Conservation (phyloP, 305 asterid genomes). For the Withania somnifera region DNA sequence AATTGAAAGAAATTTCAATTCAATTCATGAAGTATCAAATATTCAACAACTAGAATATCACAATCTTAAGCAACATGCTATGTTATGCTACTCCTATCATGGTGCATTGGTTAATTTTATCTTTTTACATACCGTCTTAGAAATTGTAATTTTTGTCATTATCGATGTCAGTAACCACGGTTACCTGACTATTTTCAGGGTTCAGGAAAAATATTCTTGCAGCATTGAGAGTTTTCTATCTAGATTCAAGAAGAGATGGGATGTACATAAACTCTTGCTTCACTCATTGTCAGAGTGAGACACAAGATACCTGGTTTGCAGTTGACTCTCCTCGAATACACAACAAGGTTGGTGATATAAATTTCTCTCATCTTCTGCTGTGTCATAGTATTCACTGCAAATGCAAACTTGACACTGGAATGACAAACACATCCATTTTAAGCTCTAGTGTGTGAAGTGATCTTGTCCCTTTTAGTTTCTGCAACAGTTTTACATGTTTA, state of each 20-base stretch:
- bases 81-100: not conserved
- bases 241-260: conserved; percentile 64
- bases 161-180: not conserved
- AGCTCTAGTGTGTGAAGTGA: not conserved
- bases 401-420: not conserved
- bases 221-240: conserved; percentile 38
- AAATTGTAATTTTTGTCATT: not conserved
- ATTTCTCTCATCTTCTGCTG: not conserved
- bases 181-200: conserved; percentile 26
- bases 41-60: not conserved
- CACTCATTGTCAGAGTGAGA: conserved; percentile 89
- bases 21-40: not conserved
- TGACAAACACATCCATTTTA: not conserved
- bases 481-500: not conserved
- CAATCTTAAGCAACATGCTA: not conserved
- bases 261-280: conserved; percentile 85
- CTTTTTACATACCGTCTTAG: not conserved
- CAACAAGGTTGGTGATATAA: conserved; percentile 44
- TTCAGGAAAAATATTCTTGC: conserved; percentile 68
- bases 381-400: not conserved
- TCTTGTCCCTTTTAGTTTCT: not conserved
- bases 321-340: conserved; percentile 65
- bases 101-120: not conserved
- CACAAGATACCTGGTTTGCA: conserved; percentile 77
- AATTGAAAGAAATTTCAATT: not conserved